A percentile compares a stretch with the other conserved stretches of the same genome.
Evolutionary conservation across 768 basidiomycete species (phyloP).

Genomic region (Auriculariales sp.): DNA sequence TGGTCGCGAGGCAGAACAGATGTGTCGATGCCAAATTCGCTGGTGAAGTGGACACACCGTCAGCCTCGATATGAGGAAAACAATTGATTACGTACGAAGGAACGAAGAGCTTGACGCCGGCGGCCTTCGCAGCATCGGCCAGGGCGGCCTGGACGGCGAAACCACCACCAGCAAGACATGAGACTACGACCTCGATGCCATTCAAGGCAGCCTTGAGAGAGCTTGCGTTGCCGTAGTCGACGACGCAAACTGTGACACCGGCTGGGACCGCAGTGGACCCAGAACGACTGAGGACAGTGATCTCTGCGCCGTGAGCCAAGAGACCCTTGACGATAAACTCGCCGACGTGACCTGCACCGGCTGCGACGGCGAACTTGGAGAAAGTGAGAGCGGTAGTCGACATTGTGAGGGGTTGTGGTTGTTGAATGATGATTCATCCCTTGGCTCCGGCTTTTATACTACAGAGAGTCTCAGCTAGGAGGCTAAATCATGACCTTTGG

Average conservation of each 20-base stretch:
- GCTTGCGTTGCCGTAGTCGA: neutral
- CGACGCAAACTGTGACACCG: neutral
- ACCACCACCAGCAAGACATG: neutral
- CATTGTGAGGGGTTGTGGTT: no score
- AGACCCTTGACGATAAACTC: slow-evolving; percentile 2
- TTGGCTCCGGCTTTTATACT: no score
- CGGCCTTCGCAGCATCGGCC: neutral
- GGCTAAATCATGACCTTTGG: no score
- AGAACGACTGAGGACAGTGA: neutral
- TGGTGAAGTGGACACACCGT: no score
- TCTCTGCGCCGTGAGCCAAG: neutral
- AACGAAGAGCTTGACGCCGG: slow-evolving; percentile 7
- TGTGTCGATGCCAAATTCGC: no score
- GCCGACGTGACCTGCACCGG: slow-evolving; percentile 6
- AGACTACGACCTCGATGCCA: slow-evolving; percentile 6
- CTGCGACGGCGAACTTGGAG: slow-evolving; percentile 6
- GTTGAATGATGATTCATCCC: no score
- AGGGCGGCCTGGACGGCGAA: neutral
- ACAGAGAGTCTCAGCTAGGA: no score
- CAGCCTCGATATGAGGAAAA: no score
- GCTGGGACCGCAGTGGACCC: neutral
- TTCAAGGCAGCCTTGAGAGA: neutral
- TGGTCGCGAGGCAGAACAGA: no score
- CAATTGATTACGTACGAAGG: slow-evolving; percentile 1
- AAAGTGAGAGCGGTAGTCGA: no score